Evolutionary conservation across 1,139 yeast genomes (phyloP), one percentile per base, ranked within the genome.

Genomic region (Magnusiomyces tetraspermus): DNA sequence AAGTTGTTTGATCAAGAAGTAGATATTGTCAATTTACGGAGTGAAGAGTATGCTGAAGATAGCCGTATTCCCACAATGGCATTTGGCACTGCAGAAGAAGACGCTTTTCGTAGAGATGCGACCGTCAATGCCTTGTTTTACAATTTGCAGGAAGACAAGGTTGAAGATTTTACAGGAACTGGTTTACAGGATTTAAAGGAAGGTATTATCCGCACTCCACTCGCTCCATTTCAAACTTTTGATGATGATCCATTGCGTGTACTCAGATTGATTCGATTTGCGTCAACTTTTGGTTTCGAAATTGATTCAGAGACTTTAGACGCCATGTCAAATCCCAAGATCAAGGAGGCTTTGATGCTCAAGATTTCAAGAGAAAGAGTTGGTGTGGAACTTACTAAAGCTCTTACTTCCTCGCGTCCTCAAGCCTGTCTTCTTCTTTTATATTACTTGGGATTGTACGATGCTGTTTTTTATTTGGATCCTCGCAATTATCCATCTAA

Each of bases 191-290:
- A 92, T 66, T 72, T 92, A 57, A 60, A 74, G 48, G 61, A 71
- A 41, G 96, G 96, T 0, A 68, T 88, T 0, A 72, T 92, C 57
- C 73, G 96, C 56, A 92, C 98, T 0, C 99, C 99, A 0, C 73
- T 92, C 52, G 82, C 79, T 17, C 96, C 98, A 1, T 67, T 76
- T 47, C 80, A 84, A 62, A 92, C 99, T 0, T 92, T 92, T 63
- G 67, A 83, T 51, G 98, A 92, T 65, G 99, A 92, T 66, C 99
- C 99, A 0, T 74, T 92, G 56, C 76, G 98, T 55, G 94, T 92
- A 1, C 69, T 92, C 55, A 75, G 99, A 57, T 70, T 92, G 54
- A 78, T 92, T 26, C 71, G 99, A 58, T 92, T 92, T 72, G 94
- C 96, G 0, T 76, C 89, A 46, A 79, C 88, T 52, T 88, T 85